Conservation (phyloP, 2,329 filamentous ascomycete species). For the Whalleya microplaca region DNA sequence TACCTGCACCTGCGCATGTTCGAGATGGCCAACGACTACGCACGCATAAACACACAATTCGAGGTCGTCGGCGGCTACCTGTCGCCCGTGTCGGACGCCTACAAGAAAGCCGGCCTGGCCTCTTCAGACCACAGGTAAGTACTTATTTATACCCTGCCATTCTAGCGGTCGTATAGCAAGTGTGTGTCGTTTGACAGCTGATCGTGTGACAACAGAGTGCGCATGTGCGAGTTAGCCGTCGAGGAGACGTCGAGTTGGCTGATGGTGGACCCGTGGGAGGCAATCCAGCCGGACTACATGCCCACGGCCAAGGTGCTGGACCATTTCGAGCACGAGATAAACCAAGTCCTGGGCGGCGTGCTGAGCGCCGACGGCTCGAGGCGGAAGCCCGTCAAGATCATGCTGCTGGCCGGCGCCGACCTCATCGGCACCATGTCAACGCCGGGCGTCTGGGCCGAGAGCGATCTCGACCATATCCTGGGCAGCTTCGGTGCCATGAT, state of each 20-base stretch:
- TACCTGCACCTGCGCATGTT: slow-evolving; percentile 86
- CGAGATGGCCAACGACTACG: slow-evolving; percentile 82
- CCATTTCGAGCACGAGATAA: slow-evolving; percentile 90
- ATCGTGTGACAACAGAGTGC: slow-evolving; percentile 55
- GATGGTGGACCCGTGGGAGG: slow-evolving; percentile 89
- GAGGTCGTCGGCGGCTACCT: slow-evolving; percentile 87
- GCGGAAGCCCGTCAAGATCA: slow-evolving; percentile 70
- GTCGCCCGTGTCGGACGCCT: slow-evolving; percentile 68
- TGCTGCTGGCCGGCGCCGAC: slow-evolving; percentile 80
- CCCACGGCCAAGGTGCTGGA: slow-evolving; percentile 89
- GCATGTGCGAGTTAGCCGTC: slow-evolving; percentile 86
- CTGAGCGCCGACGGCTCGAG: slow-evolving; percentile 67
- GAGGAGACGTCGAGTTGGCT: slow-evolving; percentile 76
- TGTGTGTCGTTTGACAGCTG: slow-evolving; percentile 20
- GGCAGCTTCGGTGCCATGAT: slow-evolving; percentile 80
- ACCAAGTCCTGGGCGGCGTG: slow-evolving; percentile 75
- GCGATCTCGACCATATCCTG: slow-evolving; percentile 87
- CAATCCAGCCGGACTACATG: slow-evolving; percentile 80
- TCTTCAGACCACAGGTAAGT: slow-evolving; percentile 68
- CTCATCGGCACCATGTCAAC: slow-evolving; percentile 75
- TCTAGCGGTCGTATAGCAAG: no score
- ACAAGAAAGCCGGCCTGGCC: slow-evolving; percentile 81
- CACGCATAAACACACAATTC: slow-evolving; percentile 74
- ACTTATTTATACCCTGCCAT: no score
- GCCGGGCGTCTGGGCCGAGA: slow-evolving; percentile 78